Base-by-base conservation (phyloP, 148 eudicot genomes). In the Camellia lanceoleosa region DNA sequence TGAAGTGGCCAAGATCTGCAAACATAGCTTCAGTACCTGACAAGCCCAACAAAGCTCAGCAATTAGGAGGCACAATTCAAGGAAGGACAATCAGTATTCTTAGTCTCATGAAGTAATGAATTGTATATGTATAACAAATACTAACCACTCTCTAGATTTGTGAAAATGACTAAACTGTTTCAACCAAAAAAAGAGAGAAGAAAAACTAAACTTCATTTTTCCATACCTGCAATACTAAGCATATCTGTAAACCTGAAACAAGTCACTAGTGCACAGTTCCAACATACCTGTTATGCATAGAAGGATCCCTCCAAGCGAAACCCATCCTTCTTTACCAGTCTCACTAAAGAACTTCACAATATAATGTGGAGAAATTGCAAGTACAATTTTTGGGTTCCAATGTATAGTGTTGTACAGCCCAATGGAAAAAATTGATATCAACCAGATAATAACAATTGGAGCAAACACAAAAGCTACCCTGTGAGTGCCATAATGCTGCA, bases 11-110 rank as follows among this genome's bases (percentile, higher is more conserved):
- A 69, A 96, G 88, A 87, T 96, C 98, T 54, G 97, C 98, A 89
- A 93, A 93, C 98, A 94, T 96, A 38, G 99, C 93, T 89, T 96
- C 99, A 12, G 99, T 87, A 78, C 99, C 99, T 96, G 92, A 85
- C 81, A 73, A 68, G 74, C 72, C 77, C 83, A 78, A 43, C 73
- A 79, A 82, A 65, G 19, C 38, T 58, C 43, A 68, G 51, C 41
- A 68, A 20, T 47, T 2, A 82, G 41, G 64, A 23, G 56, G 71
- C 64, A 77, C 42, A 14, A 42, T 13, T 51, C 14, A 64, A 65
- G 61, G 54, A 78, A 73, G 41, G 19, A 81, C 30, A 30, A 64
- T 79, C 62, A 20, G 13, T 6, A 62, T 59, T n/a, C 52, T 67
- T n/a, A 47, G 16, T 44, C 43, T 55, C 0, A 73, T 14, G 20